Evolutionary conservation across 176 grass and related monocot species (phyloP), one percentile per base, ranked within the genome.

Genomic region (Tuctoria greenei): DNA sequence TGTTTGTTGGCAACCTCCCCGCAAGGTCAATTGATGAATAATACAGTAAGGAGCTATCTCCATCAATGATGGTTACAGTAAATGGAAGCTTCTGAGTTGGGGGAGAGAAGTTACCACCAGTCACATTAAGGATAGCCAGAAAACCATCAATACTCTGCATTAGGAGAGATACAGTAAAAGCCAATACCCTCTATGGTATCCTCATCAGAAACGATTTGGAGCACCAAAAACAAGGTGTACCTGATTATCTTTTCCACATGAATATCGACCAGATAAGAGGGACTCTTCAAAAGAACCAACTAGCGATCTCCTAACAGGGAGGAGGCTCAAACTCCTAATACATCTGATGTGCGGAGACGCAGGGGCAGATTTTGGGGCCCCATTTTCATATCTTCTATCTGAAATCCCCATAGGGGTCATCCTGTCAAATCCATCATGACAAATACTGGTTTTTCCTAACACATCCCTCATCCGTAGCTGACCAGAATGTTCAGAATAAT

Each of bases 201-300:
- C 63, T 44, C 50, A 15, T 65, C 49, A 69, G 12, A 17, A n/a
- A n/a, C n/a, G 65, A 50, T 40, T 63, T 62, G 51, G 20, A 59
- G 43, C 28, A 28, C 35, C 4, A 74, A 23, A 79, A 60, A 77
- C 10, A 69, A 23, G 39, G 46, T 14, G 0, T 35, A 98, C 95
- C 95, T 98, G 95, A 74, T 86, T 84, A 43, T 81, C 85, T 81
- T 94, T 90, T 62, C 91, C 95, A 73, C 79, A 95, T 18, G 84
- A 94, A 77, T 94, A 89, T 21, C 95, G 79, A 68, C 95, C 95
- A 81, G 95, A 94, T 72, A 98, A 74, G 46, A 98, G 95, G 71
- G 95, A 98, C 77, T 98, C 95, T 81, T 98, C 95, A 82, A 98
- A 98, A 26, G 95, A 98, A 26, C 91, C 95, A 79, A 98, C 82